Conservation (phyloP, 2,329 filamentous ascomycete species). For the Epichloe uncinata region DNA sequence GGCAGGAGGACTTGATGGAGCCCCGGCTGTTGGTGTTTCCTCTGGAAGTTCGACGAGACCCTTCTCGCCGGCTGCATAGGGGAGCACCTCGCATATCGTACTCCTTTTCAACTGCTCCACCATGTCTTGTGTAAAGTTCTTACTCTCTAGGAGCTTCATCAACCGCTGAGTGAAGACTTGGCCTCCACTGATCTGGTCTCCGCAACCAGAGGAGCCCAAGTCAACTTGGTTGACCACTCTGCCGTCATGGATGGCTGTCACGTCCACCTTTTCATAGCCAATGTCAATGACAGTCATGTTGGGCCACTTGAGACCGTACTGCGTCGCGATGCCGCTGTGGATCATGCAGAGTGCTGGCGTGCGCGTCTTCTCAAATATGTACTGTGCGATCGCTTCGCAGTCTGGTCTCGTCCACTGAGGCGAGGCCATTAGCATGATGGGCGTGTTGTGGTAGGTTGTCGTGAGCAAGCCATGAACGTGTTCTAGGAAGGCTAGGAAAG, state of each 20-base stretch:
- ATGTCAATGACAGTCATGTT: slow-evolving; percentile 84
- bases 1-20: slow-evolving; percentile 17
- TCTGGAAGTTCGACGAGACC: slow-evolving; percentile 35
- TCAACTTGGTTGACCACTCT: slow-evolving; percentile 54
- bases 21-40: slow-evolving; percentile 14
- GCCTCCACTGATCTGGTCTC: slow-evolving; percentile 55
- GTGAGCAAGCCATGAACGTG: slow-evolving; percentile 84
- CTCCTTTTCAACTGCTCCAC: slow-evolving; percentile 58
- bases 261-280: slow-evolving; percentile 81
- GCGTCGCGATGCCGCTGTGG: slow-evolving; percentile 74
- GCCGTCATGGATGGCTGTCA: slow-evolving; percentile 81
- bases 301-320: slow-evolving; percentile 65
- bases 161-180: slow-evolving; percentile 73
- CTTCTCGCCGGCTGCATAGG: slow-evolving; percentile 34
- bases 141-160: slow-evolving; percentile 47
- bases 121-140: slow-evolving; percentile 51
- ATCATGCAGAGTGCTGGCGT: slow-evolving; percentile 84
- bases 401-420: slow-evolving; percentile 84
- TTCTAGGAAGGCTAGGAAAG: slow-evolving; percentile 84
- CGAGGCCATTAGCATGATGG: slow-evolving; percentile 79
- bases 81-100: slow-evolving; percentile 51
- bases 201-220: slow-evolving; percentile 42
- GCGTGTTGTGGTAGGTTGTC: slow-evolving; percentile 90
- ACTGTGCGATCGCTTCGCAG: slow-evolving; percentile 77
- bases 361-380: slow-evolving; percentile 95